Conservation (phyloP, 2,329 filamentous ascomycete species). For the Xylaria sp. region DNA sequence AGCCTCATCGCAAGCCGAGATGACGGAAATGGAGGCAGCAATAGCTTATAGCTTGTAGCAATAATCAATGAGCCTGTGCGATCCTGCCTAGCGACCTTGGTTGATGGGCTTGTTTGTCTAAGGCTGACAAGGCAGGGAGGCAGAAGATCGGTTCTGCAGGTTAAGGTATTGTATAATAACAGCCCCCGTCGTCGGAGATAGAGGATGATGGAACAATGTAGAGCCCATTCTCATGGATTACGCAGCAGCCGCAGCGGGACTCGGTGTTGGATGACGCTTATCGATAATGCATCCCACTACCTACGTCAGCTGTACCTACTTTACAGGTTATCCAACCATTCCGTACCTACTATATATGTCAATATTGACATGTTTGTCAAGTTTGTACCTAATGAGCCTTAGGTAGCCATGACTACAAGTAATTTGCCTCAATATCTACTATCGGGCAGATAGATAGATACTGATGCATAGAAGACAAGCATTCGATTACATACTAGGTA, state of each 20-base stretch:
- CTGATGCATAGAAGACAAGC: no score
- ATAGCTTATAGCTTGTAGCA: neutral
- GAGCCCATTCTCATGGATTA: conserved; percentile 30
- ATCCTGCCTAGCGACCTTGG: neutral
- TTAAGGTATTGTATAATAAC: neutral
- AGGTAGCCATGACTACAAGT: no score
- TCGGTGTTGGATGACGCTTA: conserved; percentile 19
- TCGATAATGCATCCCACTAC: conserved; percentile 4
- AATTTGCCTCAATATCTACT: neutral
- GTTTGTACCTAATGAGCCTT: no score
- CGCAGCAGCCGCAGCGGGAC: conserved; percentile 26
- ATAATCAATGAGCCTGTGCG: neutral
- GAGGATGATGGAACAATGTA: conserved; percentile 37
- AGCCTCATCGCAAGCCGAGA: conserved; percentile 22
- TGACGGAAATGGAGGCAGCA: neutral
- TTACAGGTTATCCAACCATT: no score
- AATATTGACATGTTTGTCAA: no score
- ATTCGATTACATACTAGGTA: no score
- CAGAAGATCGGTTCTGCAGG: neutral
- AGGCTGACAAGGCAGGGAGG: conserved; percentile 14
- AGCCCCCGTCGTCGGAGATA: conserved; percentile 33
- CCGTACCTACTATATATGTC: no score
- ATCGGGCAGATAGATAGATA: no score
- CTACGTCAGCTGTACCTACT: neutral
- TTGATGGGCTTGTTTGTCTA: conserved; percentile 2